These are phyloP conservation scores for Calonectria pteridis DNA, from an alignment of 2,329 filamentous ascomycete genomes.

Conservation along the genomic window DNA sequence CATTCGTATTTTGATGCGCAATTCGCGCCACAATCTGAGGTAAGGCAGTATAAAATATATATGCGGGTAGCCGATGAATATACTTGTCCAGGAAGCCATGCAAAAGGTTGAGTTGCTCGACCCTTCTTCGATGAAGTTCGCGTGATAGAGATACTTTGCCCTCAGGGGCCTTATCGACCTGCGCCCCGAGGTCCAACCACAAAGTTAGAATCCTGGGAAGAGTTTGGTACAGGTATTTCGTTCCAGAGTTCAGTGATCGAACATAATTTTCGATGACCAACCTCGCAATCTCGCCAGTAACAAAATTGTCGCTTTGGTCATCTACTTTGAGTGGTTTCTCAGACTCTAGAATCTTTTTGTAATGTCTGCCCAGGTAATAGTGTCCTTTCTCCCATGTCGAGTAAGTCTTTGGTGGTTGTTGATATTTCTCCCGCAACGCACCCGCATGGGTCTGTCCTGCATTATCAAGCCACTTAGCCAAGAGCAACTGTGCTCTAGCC, in stretches of 20 bases:
- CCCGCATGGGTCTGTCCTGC: constrained; percentile 93
- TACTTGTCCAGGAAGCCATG: constrained; percentile 86
- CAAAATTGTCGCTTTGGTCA: constrained; percentile 81
- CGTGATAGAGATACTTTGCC: constrained; percentile 65
- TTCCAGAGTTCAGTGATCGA: constrained; percentile 86
- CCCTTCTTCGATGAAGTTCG: constrained; percentile 67
- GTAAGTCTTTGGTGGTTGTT: constrained; percentile 79
- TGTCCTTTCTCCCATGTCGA: constrained; percentile 94
- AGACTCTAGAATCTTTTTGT: constrained; percentile 94
- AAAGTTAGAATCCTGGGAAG: constrained; percentile 91
- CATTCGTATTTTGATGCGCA: constrained; percentile 82
- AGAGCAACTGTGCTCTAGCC: constrained; percentile 85
- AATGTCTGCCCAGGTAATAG: constrained; percentile 96
- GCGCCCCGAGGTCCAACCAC: constrained; percentile 91
- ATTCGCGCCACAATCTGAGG: constrained; percentile 97
- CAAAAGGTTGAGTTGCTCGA: constrained; percentile 75
- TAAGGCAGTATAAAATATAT: constrained; percentile 84
- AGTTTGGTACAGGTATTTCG: constrained; percentile 96
- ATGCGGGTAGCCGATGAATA: constrained; percentile 77
- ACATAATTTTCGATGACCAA: constrained; percentile 95
- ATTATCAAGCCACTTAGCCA: constrained; percentile 96
- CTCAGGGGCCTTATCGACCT: constrained; percentile 73
- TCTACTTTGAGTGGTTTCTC: constrained; percentile 82
- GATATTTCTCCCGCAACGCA: constrained; percentile 84
- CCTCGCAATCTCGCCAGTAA: constrained; percentile 87